Evolutionary conservation across 306 rosid genomes (phyloP), one percentile per base, ranked within the genome.

Genomic region (Gleditsia sinensis): DNA sequence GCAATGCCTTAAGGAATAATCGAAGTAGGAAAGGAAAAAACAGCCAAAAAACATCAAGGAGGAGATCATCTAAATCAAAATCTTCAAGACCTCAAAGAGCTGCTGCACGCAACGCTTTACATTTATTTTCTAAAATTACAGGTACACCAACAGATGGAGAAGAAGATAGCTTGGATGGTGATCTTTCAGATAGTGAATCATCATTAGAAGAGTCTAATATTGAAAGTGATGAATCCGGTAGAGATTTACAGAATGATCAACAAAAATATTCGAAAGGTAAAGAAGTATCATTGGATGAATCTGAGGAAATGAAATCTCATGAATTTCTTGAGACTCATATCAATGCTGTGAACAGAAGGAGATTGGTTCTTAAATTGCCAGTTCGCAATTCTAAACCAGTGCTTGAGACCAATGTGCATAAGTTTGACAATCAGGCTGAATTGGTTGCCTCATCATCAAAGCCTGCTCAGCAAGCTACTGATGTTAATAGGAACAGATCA

Each of bases 71-170:
- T 42, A 81, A 84, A 60, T 86, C 94, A 55, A 91, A 91, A 86
- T 85, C 95, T 64, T 84, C 89, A 71, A 87, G 99, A 83, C 99
- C 99, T 71, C 97, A 75, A 86, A 87, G 99, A 78, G 97, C 90
- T 76, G 98, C 99, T 39, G 99, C 99, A 39, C 93, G 90, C 69
- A 92, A 95, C 75, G 99, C 98, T 36, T 92, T 90, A 49, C 83
- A 76, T 78, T 78, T 92, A 75, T 88, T 95, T 74, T 92, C 98
- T 27, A 92, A 87, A 84, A 86, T 95, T 76, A 87, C 90, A 2
- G 97, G 97, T 59, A 83, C 88, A 13, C 87, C 88, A 75, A 80
- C 89, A 39, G 99, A 86, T 75, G 91, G 83, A 57, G 99, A 92
- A 83, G 98, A 95, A 69, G 90, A 90, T 73, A 90, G 85, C 75